Evolutionary conservation across 2,329 filamentous ascomycete genomes (phyloP).

Genomic region (Ustulina deusta): DNA sequence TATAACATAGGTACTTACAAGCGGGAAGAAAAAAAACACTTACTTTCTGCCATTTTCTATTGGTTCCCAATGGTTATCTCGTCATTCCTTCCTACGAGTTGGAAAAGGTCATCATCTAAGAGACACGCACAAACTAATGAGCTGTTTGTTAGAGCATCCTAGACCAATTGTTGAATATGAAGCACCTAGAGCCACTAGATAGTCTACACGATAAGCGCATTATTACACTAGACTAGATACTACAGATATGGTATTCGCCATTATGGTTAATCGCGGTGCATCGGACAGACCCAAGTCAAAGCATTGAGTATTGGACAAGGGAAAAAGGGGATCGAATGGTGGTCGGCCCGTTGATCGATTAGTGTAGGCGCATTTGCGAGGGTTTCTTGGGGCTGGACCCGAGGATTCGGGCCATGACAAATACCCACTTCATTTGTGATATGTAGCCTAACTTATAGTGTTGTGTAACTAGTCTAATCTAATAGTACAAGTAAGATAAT

Average conservation of each 20-base stretch:
- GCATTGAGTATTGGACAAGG: conserved; percentile 11
- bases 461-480: background rate
- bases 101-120: conserved; percentile 21
- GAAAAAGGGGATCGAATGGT: conserved; percentile 21
- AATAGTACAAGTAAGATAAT: background rate
- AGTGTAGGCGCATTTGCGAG: background rate
- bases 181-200: background rate
- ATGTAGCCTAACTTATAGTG: background rate
- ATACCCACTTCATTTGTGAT: conserved; percentile 27
- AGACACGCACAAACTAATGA: conserved; percentile 20
- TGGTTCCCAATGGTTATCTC: background rate
- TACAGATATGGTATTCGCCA: conserved; percentile 1
- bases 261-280: conserved; percentile 16
- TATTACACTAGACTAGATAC: background rate
- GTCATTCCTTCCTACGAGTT: background rate
- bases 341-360: conserved; percentile 26
- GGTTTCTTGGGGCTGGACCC: conserved; percentile 28
- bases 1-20: no score
- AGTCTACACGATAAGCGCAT: background rate
- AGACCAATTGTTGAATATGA: conserved; percentile 8
- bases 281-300: conserved; percentile 17
- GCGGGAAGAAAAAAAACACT: background rate
- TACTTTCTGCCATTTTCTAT: background rate
- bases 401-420: conserved; percentile 39
- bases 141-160: background rate